Evolutionary conservation across 1,284 basidiomycete species (phyloP), one percentile per base, ranked within the genome.

Genomic region (Trichosporon ovoides): DNA sequence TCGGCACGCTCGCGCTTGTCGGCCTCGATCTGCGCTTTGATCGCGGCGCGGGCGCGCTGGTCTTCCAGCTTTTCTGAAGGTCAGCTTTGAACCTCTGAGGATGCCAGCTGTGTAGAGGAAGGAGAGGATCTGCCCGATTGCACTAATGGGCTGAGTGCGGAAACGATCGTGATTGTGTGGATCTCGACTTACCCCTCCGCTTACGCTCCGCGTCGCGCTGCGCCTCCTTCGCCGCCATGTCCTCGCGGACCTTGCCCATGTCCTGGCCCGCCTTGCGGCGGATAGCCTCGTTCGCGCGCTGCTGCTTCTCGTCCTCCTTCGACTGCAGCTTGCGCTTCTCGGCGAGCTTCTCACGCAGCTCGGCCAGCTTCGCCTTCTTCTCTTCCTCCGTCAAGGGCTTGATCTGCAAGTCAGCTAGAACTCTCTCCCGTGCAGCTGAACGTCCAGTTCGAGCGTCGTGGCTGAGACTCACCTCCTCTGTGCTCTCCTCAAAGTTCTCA

Each of bases 401-500:
- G 68, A 76, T 73, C 72, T 75, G 52, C 10, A 22, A 18, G 54
- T 55, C 46, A 59, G 57, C 37, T 28, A 7, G 16, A 58, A 14
- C 3, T 18, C 5, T n/a, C 46, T 11, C 28, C 33, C 12, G 9
- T 1, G 18, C 35, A 20, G 49, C 28, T 50, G 33, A 12, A 33
- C 3, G 7, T 2, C 37, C 9, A 38, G 12, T 16, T 6, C 37
- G n/a, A n/a, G 14, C 7, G n/a, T 7, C 14, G 18, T 4, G n/a
- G n/a, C n/a, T n/a, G 18, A 13, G 10, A 66, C 77, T 60, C 33
- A 90, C 91, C 83, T 96, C 94, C 72, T 98, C 93, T 0, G 87
- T 89, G 5, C 89, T 93, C 75, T 98, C 94, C 72, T 95, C 92
- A 66, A 97, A 97, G 65, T 91, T 85, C 72, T 91, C 87, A 72